phyloP scores from a whole-genome alignment of 352 stramenopile species.

The Pythium rhizo-oryzae region DNA sequence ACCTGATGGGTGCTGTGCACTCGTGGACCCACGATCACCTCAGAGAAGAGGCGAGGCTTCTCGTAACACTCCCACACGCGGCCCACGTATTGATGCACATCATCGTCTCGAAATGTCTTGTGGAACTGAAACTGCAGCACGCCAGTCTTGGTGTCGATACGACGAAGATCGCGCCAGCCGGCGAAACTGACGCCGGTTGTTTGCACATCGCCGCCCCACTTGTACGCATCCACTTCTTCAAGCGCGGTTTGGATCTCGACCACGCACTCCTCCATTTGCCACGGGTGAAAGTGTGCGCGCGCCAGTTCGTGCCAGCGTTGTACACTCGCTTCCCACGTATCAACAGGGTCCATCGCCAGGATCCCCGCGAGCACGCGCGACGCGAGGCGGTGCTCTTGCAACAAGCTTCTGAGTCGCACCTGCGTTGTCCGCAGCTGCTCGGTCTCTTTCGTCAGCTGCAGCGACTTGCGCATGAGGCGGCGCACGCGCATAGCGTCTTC shows the following conservation, averaged over 20 bases:
- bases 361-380: too few relatives aligned
- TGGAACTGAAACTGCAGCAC: slow-evolving; percentile 14
- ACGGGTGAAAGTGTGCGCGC: not conserved
- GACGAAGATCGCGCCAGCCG: slow-evolving; percentile 14
- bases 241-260: not conserved
- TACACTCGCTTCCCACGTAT: too few relatives aligned
- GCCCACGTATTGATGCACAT: not conserved
- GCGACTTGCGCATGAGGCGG: too few relatives aligned
- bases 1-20: not conserved
- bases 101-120: slow-evolving; percentile 6
- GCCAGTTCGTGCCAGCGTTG: not conserved
- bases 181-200: slow-evolving; percentile 7
- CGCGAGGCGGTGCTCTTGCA: too few relatives aligned
- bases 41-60: not conserved
- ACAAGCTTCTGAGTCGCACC: too few relatives aligned
- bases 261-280: not conserved
- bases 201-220: not conserved
- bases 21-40: not conserved
- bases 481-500: too few relatives aligned
- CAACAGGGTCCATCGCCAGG: too few relatives aligned
- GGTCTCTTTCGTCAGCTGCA: too few relatives aligned
- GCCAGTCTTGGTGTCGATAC: not conserved
- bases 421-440: too few relatives aligned
- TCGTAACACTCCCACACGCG: slow-evolving; percentile 2
- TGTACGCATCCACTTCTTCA: slow-evolving; percentile 2